Percentiles rank a stretch among this genome's conserved stretches.
These are phyloP conservation scores for Fusarium acutatum DNA, from an alignment of 2,329 filamentous ascomycete species.

Conservation along the genomic window DNA sequence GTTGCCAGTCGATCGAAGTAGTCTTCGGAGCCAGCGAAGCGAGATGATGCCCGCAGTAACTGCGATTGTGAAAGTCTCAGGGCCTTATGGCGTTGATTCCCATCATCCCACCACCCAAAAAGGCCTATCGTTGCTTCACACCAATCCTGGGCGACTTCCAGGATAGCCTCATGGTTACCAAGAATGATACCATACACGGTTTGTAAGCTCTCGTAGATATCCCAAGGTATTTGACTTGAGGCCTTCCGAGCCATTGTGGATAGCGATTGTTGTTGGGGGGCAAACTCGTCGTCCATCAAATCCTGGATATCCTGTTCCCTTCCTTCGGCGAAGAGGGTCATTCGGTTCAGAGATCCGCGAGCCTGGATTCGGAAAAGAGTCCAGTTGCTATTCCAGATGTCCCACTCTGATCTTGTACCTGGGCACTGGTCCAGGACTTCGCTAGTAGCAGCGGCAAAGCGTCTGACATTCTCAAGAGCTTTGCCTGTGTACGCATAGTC, in stretches of 20 bases:
- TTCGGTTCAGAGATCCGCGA: constrained; percentile 71
- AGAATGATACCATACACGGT: constrained; percentile 83
- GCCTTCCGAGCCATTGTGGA: constrained; percentile 78
- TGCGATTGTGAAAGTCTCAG: constrained; percentile 53
- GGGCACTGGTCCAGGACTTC: constrained; percentile 79
- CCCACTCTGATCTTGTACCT: constrained; percentile 76
- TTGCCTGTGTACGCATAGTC: constrained; percentile 75
- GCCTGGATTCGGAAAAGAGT: constrained; percentile 81
- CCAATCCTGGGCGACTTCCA: constrained; percentile 87
- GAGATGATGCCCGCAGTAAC: constrained; percentile 47
- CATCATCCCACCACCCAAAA: constrained; percentile 92
- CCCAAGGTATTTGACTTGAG: constrained; percentile 88
- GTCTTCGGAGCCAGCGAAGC: constrained; percentile 65
- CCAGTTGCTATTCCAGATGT: constrained; percentile 85
- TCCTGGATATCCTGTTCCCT: constrained; percentile 58
- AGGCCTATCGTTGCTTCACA: constrained; percentile 86
- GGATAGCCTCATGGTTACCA: constrained; percentile 77
- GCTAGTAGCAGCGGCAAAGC: constrained; percentile 73
- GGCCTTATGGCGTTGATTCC: constrained; percentile 59
- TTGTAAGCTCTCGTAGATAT: constrained; percentile 85
- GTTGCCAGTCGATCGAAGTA: constrained; percentile 79
- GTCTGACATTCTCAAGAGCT: constrained; percentile 80
- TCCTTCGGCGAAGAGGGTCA: constrained; percentile 83
- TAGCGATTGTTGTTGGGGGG: constrained; percentile 58
- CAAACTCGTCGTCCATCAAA: constrained; percentile 45